Conservation (phyloP, 345 rosid genomes). For the Eucalyptus curtisii region DNA sequence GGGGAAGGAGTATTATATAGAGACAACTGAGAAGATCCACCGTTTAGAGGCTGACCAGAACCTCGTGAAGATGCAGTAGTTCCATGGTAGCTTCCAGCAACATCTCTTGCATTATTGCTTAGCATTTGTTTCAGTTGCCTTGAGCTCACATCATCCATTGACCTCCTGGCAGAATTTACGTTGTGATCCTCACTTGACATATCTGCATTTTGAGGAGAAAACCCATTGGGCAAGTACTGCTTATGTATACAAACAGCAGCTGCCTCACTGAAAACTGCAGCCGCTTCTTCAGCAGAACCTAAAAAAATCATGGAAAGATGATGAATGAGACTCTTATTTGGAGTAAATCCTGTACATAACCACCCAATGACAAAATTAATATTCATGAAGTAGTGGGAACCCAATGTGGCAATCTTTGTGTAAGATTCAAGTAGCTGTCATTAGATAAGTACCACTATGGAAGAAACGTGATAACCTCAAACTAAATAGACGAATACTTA, state of each 20-base stretch:
- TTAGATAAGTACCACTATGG: not conserved
- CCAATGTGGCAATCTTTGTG: not conserved
- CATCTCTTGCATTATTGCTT: slow-evolving; percentile 61
- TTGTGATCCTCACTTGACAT: slow-evolving; percentile 46
- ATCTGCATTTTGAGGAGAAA: slow-evolving; percentile 26
- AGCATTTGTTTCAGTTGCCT: slow-evolving; percentile 62
- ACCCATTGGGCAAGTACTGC: slow-evolving; percentile 46
- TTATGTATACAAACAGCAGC: slow-evolving; percentile 82
- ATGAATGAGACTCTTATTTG: not conserved
- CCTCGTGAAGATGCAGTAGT: slow-evolving; percentile 19
- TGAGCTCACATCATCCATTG: slow-evolving; percentile 51
- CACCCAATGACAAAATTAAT: not conserved
- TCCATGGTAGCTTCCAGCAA: slow-evolving; percentile 55
- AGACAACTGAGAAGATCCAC: slow-evolving; percentile 53
- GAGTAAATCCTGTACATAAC: not conserved
- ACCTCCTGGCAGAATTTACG: slow-evolving; percentile 23
- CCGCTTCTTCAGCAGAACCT: slow-evolving; percentile 95
- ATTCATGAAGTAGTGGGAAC: not conserved
- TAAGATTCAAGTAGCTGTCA: not conserved
- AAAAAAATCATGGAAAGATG: not conserved
- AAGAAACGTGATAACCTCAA: not conserved
- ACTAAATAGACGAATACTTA: not conserved
- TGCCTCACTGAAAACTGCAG: slow-evolving; percentile 76
- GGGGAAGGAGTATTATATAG: slow-evolving; percentile 92
- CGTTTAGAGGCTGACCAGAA: slow-evolving; percentile 51